Base-by-base conservation (phyloP, 345 rosid genomes). In the Eucalyptus sideroxylon region DNA sequence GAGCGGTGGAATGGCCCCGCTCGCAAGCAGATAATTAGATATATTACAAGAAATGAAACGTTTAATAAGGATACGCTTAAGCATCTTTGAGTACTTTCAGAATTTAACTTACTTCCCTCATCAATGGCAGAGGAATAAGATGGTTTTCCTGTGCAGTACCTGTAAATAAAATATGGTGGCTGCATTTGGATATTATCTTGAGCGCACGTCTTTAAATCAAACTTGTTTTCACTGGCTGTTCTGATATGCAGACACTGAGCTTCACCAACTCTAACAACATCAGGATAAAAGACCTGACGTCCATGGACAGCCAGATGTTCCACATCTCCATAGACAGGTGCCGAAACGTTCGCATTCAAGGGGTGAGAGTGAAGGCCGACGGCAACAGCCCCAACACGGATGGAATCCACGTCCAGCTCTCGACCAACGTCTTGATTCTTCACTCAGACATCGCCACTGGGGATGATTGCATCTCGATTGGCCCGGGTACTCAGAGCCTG, bases 391-490 rank as follows among this genome's bases (percentile, higher is more conserved):
- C 93, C 5, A 91, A 91, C 87, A 91, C 91, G 5, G 93, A 91
- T 40, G 93, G 93, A 23, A 90, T 91, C 21, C 93, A 91, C 21
- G 88, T 91, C 13, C 93, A 90, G 50, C 80, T 15, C 27, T 91
- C 93, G 14, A 81, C 37, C 6, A 83, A 65, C 17, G 87, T 91
- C 37, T n/a, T 21, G 11, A 91, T 91, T 34, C 26, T 45, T 17
- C 67, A 31, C 82, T 49, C 91, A 7, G 13, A 24, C 34, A 90
- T 92, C 9, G 62, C 82, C 16, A 92, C 93, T 9, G 91, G 93
- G 2, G 93, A 92, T 42, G 93, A 92, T 62, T 90, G 93, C 77
- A 89, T 92, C 49, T 92, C 93, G 2, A 90, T 92, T 6, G 92
- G 93, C 55, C 93, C 92, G 12, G 93, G 93, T 26, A 89, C 91